A percentile compares a stretch with the other conserved stretches of the same genome.
Evolutionary conservation across 1,139 yeast species (phyloP).

Genomic region (Hanseniaspora sp.): DNA sequence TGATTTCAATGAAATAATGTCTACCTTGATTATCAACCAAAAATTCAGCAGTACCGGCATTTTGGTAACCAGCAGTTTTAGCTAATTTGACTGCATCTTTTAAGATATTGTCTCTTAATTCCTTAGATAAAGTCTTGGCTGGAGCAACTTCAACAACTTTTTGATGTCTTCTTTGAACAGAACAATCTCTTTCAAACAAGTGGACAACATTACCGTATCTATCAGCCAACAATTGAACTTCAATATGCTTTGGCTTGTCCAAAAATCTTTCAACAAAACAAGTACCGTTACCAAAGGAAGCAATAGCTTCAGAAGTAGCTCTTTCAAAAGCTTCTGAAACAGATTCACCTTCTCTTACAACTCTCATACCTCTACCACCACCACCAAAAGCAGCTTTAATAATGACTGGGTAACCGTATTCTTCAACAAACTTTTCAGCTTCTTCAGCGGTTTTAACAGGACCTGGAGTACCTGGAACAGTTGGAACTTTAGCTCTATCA

Average conservation of each 20-base stretch:
- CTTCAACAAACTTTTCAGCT: constrained; percentile 63
- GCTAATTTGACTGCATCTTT: constrained; percentile 93
- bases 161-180: constrained; percentile 98
- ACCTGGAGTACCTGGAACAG: constrained; percentile 97
- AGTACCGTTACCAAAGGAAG: constrained; percentile 96
- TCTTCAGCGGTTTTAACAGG: constrained; percentile 76
- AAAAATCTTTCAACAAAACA: constrained; percentile 94
- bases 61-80: constrained; percentile 74
- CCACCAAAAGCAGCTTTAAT: constrained; percentile 99
- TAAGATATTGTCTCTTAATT: constrained; percentile 80
- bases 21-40: constrained; percentile 87
- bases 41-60: constrained; percentile 98
- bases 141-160: constrained; percentile 99
- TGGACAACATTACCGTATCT: constrained; percentile 90
- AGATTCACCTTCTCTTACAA: constrained; percentile 92
- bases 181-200: constrained; percentile 94
- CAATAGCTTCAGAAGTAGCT: constrained; percentile 87
- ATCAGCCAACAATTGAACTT: constrained; percentile 92
- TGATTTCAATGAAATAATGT: constrained; percentile 95
- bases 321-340: constrained; percentile 84
- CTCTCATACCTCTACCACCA: constrained; percentile 99
- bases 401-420: constrained; percentile 91
- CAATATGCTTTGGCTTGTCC: constrained; percentile 94
- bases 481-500: constrained; percentile 69
- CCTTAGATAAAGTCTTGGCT: constrained; percentile 76